These are phyloP conservation scores for Neofusicoccum sp. DNA, from an alignment of 2,329 filamentous ascomycete species.

Conservation along the genomic window DNA sequence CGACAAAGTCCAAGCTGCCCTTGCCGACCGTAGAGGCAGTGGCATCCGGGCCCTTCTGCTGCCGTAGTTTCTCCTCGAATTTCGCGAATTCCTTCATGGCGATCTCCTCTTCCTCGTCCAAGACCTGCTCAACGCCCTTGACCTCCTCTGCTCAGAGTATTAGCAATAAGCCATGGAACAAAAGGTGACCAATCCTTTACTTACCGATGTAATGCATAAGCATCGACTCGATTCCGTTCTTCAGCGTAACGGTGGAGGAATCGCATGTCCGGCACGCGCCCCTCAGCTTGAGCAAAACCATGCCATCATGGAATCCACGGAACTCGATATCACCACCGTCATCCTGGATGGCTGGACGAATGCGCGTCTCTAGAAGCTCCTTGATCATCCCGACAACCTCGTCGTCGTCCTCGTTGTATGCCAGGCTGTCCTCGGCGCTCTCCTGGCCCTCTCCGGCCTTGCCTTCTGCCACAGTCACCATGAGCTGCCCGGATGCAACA, in stretches of 20 bases:
- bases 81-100: conserved; percentile 85
- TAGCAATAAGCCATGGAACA: not conserved
- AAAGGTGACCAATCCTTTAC: too few relatives aligned
- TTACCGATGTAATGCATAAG: conserved; percentile 66
- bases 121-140: conserved; percentile 84
- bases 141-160: conserved; percentile 78
- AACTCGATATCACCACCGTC: conserved; percentile 98
- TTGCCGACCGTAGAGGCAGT: conserved; percentile 53
- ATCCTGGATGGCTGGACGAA: conserved; percentile 93
- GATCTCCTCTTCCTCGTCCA: conserved; percentile 91
- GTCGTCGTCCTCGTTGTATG: conserved; percentile 86
- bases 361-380: conserved; percentile 91
- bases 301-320: conserved; percentile 78
- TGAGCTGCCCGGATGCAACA: conserved; percentile 77
- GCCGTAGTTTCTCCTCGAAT: conserved; percentile 82
- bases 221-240: conserved; percentile 99
- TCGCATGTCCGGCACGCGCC: conserved; percentile 96
- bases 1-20: conserved; percentile 57
- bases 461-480: conserved; percentile 73
- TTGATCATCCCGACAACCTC: conserved; percentile 99
- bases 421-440: conserved; percentile 67
- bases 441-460: conserved; percentile 55
- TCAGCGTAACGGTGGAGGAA: conserved; percentile 92
- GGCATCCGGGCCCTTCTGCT: conserved; percentile 59
- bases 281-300: conserved; percentile 78